Evolutionary conservation across 768 basidiomycete species (phyloP).

Genomic region (Naganishia friedmannii): DNA sequence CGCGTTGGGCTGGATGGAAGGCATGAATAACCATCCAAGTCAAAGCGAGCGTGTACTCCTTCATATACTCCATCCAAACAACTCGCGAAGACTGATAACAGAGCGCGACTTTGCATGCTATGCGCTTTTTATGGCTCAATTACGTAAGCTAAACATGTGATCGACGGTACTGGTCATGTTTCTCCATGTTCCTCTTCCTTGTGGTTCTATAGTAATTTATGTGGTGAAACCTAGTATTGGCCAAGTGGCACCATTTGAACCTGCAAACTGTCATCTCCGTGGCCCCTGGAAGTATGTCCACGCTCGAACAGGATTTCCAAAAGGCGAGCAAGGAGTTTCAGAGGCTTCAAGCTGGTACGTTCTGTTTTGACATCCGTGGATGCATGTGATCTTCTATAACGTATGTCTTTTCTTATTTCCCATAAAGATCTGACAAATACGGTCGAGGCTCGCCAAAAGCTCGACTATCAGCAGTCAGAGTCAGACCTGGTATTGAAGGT

Average conservation of each 20-base stretch:
- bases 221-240: neutral
- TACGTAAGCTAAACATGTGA: neutral
- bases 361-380: neutral
- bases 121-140: neutral
- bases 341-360: constrained; percentile 63
- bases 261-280: neutral
- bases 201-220: neutral
- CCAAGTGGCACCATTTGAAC: neutral
- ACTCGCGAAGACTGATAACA: neutral
- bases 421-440: constrained; percentile 63
- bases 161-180: neutral
- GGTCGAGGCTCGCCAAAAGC: constrained; percentile 75
- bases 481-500: constrained; percentile 91
- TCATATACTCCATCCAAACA: neutral
- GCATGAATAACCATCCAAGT: too few species aligned
- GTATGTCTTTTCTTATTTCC: neutral
- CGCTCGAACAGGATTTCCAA: constrained; percentile 56
- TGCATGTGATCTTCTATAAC: neutral
- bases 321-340: constrained; percentile 71
- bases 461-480: constrained; percentile 88
- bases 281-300: constrained; percentile 9
- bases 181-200: neutral
- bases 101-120: neutral
- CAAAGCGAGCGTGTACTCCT: neutral
- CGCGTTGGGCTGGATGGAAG: too few species aligned